Conservation (phyloP, 352 stramenopile species). For the Elongisporangium anandrum region DNA sequence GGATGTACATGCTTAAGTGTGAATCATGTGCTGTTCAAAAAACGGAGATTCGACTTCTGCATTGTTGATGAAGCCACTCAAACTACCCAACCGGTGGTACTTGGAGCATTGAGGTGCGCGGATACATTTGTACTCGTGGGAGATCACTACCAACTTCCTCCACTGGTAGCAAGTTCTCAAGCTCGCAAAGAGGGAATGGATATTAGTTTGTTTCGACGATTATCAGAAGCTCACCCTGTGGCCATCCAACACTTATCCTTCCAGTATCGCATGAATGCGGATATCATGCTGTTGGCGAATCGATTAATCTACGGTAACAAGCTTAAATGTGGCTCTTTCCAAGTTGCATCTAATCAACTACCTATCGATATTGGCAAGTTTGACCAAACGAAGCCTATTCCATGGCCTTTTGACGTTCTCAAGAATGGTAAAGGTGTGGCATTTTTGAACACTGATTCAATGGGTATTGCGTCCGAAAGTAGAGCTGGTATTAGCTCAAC, state of each 20-base stretch:
- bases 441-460: slow-evolving; percentile 46
- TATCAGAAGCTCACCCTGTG: slow-evolving; percentile 90
- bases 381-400: not conserved
- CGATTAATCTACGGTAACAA: slow-evolving; percentile 91
- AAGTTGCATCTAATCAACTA: slow-evolving; percentile 47
- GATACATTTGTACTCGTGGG: slow-evolving; percentile 97
- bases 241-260: slow-evolving; percentile 93
- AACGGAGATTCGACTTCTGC: slow-evolving; percentile 95
- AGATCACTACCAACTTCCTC: slow-evolving; percentile 98
- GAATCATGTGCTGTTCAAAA: slow-evolving; percentile 71
- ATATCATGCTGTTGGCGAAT: slow-evolving; percentile 96
- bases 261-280: slow-evolving; percentile 98
- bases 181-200: slow-evolving; percentile 85
- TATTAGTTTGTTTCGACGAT: slow-evolving; percentile 86
- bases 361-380: slow-evolving; percentile 7
- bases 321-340: slow-evolving; percentile 88
- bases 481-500: not conserved
- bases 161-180: slow-evolving; percentile 89
- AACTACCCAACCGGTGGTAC: slow-evolving; percentile 94
- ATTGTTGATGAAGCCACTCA: slow-evolving; percentile 99
- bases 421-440: slow-evolving; percentile 41
- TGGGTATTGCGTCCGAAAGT: slow-evolving; percentile 1
- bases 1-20: slow-evolving; percentile 75
- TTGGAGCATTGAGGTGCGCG: slow-evolving; percentile 91
- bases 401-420: slow-evolving; percentile 20